Percentiles rank a stretch among this genome's conserved stretches.
Conservation (phyloP, 139 green algal species). For the Microglena sp. region DNA sequence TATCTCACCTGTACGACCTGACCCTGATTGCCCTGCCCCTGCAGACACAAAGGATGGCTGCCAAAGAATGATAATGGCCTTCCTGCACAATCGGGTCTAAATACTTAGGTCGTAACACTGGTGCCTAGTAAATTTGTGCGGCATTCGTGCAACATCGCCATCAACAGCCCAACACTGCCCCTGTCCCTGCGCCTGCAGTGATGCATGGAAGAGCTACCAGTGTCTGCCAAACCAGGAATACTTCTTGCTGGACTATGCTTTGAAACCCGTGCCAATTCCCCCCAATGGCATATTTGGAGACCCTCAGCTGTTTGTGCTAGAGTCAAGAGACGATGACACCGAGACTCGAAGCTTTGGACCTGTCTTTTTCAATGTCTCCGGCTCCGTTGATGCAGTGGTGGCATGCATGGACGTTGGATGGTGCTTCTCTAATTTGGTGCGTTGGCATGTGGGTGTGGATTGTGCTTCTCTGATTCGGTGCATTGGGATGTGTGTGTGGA, state of each 20-base stretch:
- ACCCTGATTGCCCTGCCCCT: conserved; percentile 13
- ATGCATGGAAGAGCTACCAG: conserved; percentile 14
- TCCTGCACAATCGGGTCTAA: too few relatives aligned
- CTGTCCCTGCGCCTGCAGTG: conserved; percentile 26
- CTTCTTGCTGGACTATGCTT: conserved; percentile 12
- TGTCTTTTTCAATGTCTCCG: conserved; percentile 26
- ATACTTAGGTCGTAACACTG: too few relatives aligned
- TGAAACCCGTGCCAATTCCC: conserved; percentile 17
- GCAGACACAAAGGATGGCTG: conserved; percentile 14
- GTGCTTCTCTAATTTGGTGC: too few relatives aligned
- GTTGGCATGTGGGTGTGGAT: too few relatives aligned
- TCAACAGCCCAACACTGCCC: too few relatives aligned
- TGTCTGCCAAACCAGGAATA: conserved; percentile 9
- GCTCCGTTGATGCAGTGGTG: conserved; percentile 13
- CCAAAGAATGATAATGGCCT: conserved; percentile 18
- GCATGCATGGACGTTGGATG: too few relatives aligned
- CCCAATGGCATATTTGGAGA: conserved; percentile 29
- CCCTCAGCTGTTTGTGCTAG: conserved; percentile 41
- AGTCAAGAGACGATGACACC: conserved; percentile 38
- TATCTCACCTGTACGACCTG: not conserved
- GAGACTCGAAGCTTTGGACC: conserved; percentile 49
- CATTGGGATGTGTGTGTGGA: too few relatives aligned
- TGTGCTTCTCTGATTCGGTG: too few relatives aligned
- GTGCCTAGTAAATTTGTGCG: too few relatives aligned
- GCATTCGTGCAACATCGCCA: too few relatives aligned